phyloP scores from a whole-genome alignment of 2,329 filamentous ascomycete genomes.

The Alternaria triticina region DNA sequence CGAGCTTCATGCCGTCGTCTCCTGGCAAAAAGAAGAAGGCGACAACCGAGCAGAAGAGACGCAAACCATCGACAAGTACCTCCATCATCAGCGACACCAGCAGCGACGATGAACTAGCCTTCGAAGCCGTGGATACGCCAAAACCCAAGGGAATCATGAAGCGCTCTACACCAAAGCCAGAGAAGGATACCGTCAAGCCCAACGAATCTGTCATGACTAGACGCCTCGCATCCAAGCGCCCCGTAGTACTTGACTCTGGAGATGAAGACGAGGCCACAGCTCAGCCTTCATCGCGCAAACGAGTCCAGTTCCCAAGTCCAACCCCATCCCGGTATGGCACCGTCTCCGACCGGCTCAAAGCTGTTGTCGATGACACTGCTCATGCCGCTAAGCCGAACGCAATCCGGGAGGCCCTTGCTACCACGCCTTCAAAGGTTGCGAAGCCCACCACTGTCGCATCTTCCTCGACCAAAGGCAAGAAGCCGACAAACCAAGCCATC shows the following conservation, averaged over 20 bases:
- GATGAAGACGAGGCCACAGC: background rate
- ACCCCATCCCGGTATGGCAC: background rate
- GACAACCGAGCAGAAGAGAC: background rate
- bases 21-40: background rate
- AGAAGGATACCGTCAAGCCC: background rate
- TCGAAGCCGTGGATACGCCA: background rate
- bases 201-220: background rate
- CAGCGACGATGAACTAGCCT: background rate
- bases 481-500: background rate
- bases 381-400: background rate
- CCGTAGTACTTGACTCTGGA: background rate
- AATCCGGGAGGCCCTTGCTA: background rate
- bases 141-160: background rate
- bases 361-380: background rate
- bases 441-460: background rate
- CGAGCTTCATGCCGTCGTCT: background rate
- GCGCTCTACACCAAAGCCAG: background rate
- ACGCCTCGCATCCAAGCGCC: background rate
- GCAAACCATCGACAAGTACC: background rate
- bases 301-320: background rate
- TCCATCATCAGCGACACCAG: background rate
- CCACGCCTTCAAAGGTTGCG: background rate
- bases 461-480: background rate
- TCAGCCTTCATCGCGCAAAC: background rate
- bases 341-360: background rate